Base-by-base conservation (phyloP, 371 early-diverging fungal genomes). In the Lichtheimia ramosa region DNA sequence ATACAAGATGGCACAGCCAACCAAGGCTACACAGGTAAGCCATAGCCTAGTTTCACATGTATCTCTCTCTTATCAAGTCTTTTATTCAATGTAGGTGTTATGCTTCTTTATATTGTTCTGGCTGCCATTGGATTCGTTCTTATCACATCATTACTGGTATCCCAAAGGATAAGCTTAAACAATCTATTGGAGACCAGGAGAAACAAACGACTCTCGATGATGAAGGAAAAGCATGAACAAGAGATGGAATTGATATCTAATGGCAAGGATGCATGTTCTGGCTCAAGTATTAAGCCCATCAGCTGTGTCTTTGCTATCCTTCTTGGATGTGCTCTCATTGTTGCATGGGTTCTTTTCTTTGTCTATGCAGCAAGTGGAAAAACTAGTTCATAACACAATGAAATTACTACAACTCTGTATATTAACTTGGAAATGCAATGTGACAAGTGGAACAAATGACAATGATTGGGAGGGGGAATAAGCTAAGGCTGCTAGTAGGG, bases 1-100 rank as follows among this genome's bases (percentile, higher is more conserved):
- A 61, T 83, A 15, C 83, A 83, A 53, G 83, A 81, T 61, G 58
- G 71, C 15, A 75, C 77, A 0, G 66, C 64, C 2, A 59, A 59
- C 8, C 74, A 74, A 55, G 66, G 69, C 5, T 79, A 79, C 57
- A 63, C 67, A 8, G 68, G 61, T 13, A 10, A 21, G 15, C 21
- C 24, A 18, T 49, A 8, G 23, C 10, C 46, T 25, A 5, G 15
- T 13, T 52, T n/a, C 20, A 56, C 39, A 16, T 41, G 14, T n/a
- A n/a, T 25, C 21, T 24, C 21, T 10, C 21, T 15, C 10, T 39
- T 5, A 39, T 34, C 21, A 15, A 43, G n/a, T n/a, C 20, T 7
- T 56, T 43, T 49, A 25, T 25, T 48, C 24, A 5, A 15, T 34
- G 28, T 54, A 66, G 66, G 70, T 51, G 76, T 75, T n/a, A 73